These are phyloP conservation scores for Neohortaea acidophila DNA, from an alignment of 495 filamentous ascomycete species.

Conservation along the genomic window DNA sequence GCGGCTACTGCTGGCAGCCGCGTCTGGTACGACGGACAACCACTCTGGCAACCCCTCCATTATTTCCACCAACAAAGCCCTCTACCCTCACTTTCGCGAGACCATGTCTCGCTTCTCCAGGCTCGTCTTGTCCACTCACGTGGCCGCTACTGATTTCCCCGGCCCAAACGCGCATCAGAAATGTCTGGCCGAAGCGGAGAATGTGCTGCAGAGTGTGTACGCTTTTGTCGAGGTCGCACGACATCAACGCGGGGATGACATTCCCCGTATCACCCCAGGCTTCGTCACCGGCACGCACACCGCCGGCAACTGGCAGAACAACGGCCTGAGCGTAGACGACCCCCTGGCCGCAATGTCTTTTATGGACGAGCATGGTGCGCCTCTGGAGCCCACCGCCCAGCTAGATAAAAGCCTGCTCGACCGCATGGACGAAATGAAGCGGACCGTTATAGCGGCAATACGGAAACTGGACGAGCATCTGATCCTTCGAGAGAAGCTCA, in stretches of 20 bases:
- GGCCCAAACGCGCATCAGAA: conserved; percentile 74
- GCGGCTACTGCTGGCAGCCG: conserved; percentile 81
- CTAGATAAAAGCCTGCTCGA: conserved; percentile 67
- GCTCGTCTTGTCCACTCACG: conserved; percentile 93
- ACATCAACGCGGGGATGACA: conserved; percentile 76
- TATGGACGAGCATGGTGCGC: conserved; percentile 55
- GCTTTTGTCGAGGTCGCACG: conserved; percentile 90
- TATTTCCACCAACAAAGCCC: conserved; percentile 87
- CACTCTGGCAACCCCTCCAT: conserved; percentile 98
- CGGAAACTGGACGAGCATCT: conserved; percentile 75
- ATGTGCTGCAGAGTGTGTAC: conserved; percentile 81
- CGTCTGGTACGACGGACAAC: conserved; percentile 92
- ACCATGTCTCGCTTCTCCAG: conserved; percentile 99
- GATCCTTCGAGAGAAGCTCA: conserved; percentile 56
- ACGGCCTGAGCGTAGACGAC: conserved; percentile 55
- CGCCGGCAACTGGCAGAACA: conserved; percentile 89
- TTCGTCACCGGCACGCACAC: conserved; percentile 70
- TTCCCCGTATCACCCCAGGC: conserved; percentile 77
- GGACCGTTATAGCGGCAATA: conserved; percentile 64
- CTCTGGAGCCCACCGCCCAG: conserved; percentile 51
- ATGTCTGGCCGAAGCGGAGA: conserved; percentile 88
- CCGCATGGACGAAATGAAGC: conserved; percentile 66
- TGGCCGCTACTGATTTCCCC: conserved; percentile 88
- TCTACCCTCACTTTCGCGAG: conserved; percentile 94
- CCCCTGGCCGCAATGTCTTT: conserved; percentile 58